A percentile compares a stretch with the other conserved stretches of the same genome.
Evolutionary conservation across 179 eudicot genomes (phyloP).

Genomic region (Silene vulgaris): DNA sequence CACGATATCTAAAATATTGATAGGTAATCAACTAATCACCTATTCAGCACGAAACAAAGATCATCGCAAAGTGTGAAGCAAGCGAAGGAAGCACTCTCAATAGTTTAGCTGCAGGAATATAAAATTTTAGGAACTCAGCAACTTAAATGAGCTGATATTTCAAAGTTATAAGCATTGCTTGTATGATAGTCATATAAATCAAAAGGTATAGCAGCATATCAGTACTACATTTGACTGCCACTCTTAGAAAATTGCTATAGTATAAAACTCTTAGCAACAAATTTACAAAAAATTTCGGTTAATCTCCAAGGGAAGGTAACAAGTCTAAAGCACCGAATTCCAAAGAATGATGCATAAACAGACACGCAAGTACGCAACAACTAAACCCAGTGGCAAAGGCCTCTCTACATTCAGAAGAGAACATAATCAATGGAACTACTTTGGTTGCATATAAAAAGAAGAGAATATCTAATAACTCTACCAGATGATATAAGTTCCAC

Average conservation of each 20-base stretch:
- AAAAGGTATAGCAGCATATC: slow-evolving; percentile 61
- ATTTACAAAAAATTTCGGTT: too few species aligned
- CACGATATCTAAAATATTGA: too few species aligned
- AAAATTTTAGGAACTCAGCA: slow-evolving; percentile 16
- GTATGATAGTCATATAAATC: neutral
- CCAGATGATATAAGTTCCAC: slow-evolving; percentile 50
- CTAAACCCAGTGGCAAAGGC: slow-evolving; percentile 56
- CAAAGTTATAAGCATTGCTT: neutral
- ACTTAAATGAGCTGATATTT: neutral
- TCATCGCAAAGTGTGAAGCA: slow-evolving; percentile 82
- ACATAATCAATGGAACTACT: slow-evolving; percentile 4
- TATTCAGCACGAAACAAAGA: too few species aligned
- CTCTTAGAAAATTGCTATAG: slow-evolving; percentile 49
- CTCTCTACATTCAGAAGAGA: slow-evolving; percentile 42
- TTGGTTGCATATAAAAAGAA: neutral
- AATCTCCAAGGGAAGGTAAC: too few species aligned
- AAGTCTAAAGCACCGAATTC: too few species aligned
- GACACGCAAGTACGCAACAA: slow-evolving; percentile 50
- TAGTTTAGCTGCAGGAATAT: slow-evolving; percentile 56
- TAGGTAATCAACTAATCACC: too few species aligned
- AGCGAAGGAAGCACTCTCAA: slow-evolving; percentile 65
- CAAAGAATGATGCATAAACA: slow-evolving; percentile 53
- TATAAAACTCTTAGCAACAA: slow-evolving; percentile 55
- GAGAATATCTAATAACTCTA: slow-evolving; percentile 26
- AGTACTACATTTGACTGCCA: slow-evolving; percentile 29